phyloP scores from a whole-genome alignment of 2,329 filamentous ascomycete genomes.

The Saccharata proteae region DNA sequence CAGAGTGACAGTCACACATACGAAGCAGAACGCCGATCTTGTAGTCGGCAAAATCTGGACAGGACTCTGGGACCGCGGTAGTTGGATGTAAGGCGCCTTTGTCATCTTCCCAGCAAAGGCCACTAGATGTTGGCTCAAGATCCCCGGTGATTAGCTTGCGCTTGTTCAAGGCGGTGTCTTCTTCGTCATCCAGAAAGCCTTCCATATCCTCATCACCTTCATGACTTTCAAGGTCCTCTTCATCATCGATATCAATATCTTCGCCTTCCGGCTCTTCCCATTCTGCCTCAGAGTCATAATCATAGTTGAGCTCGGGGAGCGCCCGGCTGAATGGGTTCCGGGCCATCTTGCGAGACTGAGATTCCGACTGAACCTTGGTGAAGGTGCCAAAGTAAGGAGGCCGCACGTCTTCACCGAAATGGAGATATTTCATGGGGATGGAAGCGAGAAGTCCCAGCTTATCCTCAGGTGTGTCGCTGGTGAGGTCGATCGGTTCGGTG shows the following conservation, averaged over 20 bases:
- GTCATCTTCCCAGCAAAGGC: conserved; percentile 69
- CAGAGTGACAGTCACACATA: conserved; percentile 28
- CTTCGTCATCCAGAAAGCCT: conserved; percentile 78
- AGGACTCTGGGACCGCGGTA: too few species aligned
- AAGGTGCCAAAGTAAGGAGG: conserved; percentile 62
- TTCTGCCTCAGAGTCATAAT: conserved; percentile 76
- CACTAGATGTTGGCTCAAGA: conserved; percentile 64
- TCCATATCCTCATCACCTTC: conserved; percentile 80
- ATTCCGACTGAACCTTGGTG: conserved; percentile 43
- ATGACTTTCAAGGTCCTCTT: conserved; percentile 54
- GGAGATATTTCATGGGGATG: conserved; percentile 52
- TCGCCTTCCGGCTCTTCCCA: conserved; percentile 67
- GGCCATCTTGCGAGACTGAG: conserved; percentile 34
- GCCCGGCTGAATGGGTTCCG: conserved; percentile 42
- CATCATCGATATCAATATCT: conserved; percentile 51
- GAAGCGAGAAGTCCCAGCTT: conserved; percentile 33
- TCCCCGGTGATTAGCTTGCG: conserved; percentile 50
- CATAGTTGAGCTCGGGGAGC: conserved; percentile 59
- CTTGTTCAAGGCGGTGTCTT: conserved; percentile 50
- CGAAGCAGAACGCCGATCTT: conserved; percentile 64
- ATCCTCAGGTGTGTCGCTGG: conserved; percentile 17
- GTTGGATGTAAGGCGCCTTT: conserved; percentile 26
- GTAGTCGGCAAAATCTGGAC: conserved; percentile 41
- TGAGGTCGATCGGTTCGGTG: conserved; percentile 31
- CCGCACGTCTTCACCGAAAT: conserved; percentile 50